Conservation (phyloP, 345 rosid genomes). For the Populus simonii region DNA sequence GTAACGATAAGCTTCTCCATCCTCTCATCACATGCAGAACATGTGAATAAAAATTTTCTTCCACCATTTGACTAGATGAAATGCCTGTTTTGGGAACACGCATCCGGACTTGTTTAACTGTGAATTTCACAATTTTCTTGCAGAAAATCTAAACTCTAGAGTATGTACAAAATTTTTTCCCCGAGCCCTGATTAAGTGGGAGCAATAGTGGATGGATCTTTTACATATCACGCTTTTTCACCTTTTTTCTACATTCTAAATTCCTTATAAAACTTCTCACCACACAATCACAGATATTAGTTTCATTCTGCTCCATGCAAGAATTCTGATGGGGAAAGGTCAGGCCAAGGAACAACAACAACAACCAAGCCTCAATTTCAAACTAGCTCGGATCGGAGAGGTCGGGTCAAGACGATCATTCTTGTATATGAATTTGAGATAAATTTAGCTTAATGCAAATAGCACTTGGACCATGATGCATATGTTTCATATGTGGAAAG, state of each 20-base stretch:
- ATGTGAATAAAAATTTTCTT: neutral
- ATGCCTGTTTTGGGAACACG: neutral
- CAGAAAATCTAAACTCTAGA: neutral
- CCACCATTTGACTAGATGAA: neutral
- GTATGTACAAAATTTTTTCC: neutral
- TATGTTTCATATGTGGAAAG: neutral
- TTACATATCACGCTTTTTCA: neutral
- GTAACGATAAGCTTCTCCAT: neutral
- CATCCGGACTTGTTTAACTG: neutral
- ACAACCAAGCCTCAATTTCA: neutral
- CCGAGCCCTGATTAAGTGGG: neutral
- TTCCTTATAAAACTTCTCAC: neutral
- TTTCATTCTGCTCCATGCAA: neutral
- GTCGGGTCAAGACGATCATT: neutral
- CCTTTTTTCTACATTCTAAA: neutral
- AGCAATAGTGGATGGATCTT: neutral
- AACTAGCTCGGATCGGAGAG: neutral
- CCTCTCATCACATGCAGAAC: neutral
- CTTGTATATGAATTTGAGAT: neutral
- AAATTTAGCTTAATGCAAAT: neutral
- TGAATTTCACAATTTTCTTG: neutral
- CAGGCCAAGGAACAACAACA: neutral
- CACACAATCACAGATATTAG: neutral
- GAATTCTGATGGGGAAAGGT: neutral
- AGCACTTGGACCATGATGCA: neutral